Evolutionary conservation across 257 asterid species (phyloP), one percentile per base, ranked within the genome.

Genomic region (Penstemon eatonii): DNA sequence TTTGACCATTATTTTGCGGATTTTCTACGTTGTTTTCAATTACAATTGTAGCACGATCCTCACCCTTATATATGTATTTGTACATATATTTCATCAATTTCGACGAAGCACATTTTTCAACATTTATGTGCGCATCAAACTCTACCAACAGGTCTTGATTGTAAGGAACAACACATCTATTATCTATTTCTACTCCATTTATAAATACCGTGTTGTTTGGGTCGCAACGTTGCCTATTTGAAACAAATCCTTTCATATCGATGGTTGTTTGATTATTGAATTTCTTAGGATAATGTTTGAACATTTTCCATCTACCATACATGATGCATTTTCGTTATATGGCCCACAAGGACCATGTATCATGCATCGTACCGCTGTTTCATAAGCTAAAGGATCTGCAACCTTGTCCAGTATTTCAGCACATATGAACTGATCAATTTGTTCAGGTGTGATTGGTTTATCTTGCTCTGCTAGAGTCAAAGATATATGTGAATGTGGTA

Each of bases 261-360:
- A 71, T 60, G n/a, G 58, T 60, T 3, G 65, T 63, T n/a, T 11
- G 56, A 8, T 13, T 36, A 36, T 49, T 41, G 36, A 71, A 61
- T 7, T 9, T 63, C 6, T 52, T 61, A 4, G 58, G 69, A 37
- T 47, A 64, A n/a, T 45, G 58, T 36, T 64, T 0, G 58, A 25
- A 51, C 64, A 53, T 9, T 36, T 18, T 15, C 56, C 47, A 41
- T 62, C 56, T 7, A 71, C 68, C 68, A 62, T 51, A 18, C 63
- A 61, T 8, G 56, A 25, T 5, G 58, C 66, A 36, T 58, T 57
- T 57, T 50, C 66, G 8, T 68, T 44, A 44, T 19, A 37, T 9
- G 15, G 36, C 1, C 69, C 75, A 61, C 75, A 62, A 3, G 56
- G 63, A 4, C 69, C 59, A 36, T 68, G 59, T 9, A 58, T 25